Conservation (phyloP, 805 yeast species). For the Teunomyces stri region DNA sequence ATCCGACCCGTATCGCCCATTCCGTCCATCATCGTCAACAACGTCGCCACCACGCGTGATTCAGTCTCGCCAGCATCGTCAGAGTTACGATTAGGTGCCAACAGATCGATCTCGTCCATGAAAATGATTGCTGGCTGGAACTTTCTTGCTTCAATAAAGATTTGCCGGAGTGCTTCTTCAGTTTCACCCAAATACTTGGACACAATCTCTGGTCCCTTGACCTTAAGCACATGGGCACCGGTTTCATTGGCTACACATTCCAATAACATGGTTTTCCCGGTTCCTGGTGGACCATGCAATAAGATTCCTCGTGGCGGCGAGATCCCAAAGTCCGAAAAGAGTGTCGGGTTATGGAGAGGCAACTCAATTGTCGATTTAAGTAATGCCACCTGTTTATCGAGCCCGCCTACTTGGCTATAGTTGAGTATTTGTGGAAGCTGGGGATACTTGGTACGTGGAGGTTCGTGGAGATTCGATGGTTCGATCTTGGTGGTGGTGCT, state of each 20-base stretch:
- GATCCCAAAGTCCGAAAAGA: slow-evolving; percentile 82
- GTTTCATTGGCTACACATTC: slow-evolving; percentile 76
- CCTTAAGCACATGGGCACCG: slow-evolving; percentile 79
- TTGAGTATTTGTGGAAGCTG: slow-evolving; percentile 40
- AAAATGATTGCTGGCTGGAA: slow-evolving; percentile 87
- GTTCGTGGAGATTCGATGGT: background rate
- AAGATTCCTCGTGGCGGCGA: slow-evolving; percentile 93
- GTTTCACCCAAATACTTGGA: slow-evolving; percentile 95
- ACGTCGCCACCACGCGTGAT: slow-evolving; percentile 83
- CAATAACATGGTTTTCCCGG: slow-evolving; percentile 89
- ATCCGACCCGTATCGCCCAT: slow-evolving; percentile 63
- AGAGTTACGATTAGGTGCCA: slow-evolving; percentile 78
- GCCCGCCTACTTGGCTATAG: slow-evolving; percentile 74
- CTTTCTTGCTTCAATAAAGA: slow-evolving; percentile 79
- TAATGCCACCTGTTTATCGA: slow-evolving; percentile 56
- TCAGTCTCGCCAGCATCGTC: slow-evolving; percentile 93
- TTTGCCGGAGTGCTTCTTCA: slow-evolving; percentile 75
- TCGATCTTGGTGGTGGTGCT: slow-evolving; percentile 15
- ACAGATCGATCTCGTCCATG: slow-evolving; percentile 90
- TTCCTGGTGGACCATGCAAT: slow-evolving; percentile 95
- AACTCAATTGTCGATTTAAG: slow-evolving; percentile 69
- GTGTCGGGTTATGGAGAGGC: slow-evolving; percentile 74
- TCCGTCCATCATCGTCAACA: slow-evolving; percentile 79
- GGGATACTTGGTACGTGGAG: slow-evolving; percentile 37
- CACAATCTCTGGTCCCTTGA: slow-evolving; percentile 89